These are phyloP conservation scores for Pichia occidentalis DNA, from an alignment of 805 yeast genomes.

Conservation along the genomic window DNA sequence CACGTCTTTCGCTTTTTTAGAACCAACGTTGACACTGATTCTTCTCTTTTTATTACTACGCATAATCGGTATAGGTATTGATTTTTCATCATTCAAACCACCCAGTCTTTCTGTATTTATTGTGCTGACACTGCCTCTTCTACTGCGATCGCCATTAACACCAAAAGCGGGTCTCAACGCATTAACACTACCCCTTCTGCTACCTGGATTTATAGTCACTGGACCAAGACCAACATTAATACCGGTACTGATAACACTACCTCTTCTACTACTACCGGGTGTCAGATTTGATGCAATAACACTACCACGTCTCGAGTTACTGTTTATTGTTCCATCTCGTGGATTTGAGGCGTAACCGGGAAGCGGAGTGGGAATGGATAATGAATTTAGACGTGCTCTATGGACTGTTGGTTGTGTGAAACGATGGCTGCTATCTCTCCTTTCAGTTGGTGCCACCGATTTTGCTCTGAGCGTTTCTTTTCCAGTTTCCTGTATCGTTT, in stretches of 20 bases:
- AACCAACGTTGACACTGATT: conserved; percentile 30
- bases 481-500: neutral
- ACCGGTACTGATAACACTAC: neutral
- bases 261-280: conserved; percentile 1
- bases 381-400: conserved; percentile 11
- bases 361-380: conserved; percentile 13
- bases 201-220: too few relatives aligned
- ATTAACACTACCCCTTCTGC: conserved; percentile 7
- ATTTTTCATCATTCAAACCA: conserved; percentile 1
- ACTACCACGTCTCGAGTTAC: conserved; percentile 12
- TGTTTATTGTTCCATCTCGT: too few relatives aligned
- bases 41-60: conserved; percentile 21
- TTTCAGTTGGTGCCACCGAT: neutral
- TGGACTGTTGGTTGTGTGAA: conserved; percentile 3
- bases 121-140: conserved; percentile 6
- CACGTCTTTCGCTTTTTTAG: conserved; percentile 5
- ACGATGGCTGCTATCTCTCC: neutral
- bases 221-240: too few relatives aligned
- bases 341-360: conserved; percentile 1
- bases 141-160: neutral
- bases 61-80: conserved; percentile 11
- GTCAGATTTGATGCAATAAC: too few relatives aligned
- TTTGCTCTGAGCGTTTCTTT: too few relatives aligned
- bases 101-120: neutral
- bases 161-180: conserved; percentile 7